phyloP scores from a whole-genome alignment of 306 rosid genomes.

The Malus sieversii region DNA sequence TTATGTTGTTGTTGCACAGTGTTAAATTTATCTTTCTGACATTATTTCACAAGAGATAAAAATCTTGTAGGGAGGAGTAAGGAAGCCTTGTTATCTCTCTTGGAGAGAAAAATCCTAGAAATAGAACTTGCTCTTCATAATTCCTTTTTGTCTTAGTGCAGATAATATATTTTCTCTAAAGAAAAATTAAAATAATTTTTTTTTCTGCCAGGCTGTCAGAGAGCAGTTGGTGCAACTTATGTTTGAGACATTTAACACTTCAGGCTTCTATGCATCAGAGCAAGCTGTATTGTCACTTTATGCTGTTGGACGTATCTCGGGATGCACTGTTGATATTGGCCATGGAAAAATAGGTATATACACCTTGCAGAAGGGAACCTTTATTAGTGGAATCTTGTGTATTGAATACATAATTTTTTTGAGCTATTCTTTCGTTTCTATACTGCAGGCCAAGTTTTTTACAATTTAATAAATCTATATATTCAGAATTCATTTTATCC shows the following conservation, averaged over 20 bases:
- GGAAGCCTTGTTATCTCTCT: neutral
- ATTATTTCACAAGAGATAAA: neutral
- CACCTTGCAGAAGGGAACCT: slow-evolving; percentile 10
- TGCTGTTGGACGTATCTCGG: slow-evolving; percentile 94
- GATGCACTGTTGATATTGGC: slow-evolving; percentile 96
- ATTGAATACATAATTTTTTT: neutral
- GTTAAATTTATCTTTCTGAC: neutral
- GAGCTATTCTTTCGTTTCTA: neutral
- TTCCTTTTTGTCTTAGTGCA: neutral
- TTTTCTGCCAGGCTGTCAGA: slow-evolving; percentile 63
- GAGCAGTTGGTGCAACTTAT: slow-evolving; percentile 95
- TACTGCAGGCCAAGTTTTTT: neutral
- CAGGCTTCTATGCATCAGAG: slow-evolving; percentile 98
- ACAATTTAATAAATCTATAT: neutral
- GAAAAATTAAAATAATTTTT: neutral
- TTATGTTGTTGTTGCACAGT: neutral
- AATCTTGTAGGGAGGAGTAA: neutral
- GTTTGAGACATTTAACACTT: slow-evolving; percentile 98
- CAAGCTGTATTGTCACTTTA: slow-evolving; percentile 92
- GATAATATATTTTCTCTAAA: neutral
- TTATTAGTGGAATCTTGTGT: neutral
- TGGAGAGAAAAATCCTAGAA: neutral
- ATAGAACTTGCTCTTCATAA: neutral
- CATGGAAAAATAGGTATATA: slow-evolving; percentile 89
- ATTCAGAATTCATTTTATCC: neutral